A percentile compares a stretch with the other conserved stretches of the same genome.
These are phyloP conservation scores for Cyclotella baltica DNA, from an alignment of 108 stramenopile genomes.

Conservation along the genomic window DNA sequence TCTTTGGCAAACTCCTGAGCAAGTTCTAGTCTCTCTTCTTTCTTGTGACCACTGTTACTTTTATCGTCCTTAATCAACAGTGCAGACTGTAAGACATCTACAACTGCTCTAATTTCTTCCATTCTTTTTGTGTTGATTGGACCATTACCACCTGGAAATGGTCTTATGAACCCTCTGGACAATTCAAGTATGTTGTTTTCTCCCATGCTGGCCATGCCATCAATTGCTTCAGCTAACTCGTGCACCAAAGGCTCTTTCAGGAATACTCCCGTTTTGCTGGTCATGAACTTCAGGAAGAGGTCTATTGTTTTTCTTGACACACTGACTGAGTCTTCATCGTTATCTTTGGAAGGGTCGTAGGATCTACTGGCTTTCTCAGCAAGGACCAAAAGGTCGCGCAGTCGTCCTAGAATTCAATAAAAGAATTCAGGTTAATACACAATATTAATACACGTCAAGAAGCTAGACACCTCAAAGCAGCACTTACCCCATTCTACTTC, in stretches of 20 bases:
- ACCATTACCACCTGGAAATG: constrained; percentile 84
- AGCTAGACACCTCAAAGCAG: neutral
- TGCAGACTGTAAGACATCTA: constrained; percentile 77
- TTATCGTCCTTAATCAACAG: constrained; percentile 37
- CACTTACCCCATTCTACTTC: constrained; percentile 45
- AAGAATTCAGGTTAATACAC: constrained; percentile 1
- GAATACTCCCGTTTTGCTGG: constrained; percentile 82
- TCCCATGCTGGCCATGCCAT: constrained; percentile 88
- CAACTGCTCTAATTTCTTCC: constrained; percentile 70
- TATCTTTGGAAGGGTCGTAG: constrained; percentile 71
- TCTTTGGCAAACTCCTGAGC: constrained; percentile 67
- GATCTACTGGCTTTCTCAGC: constrained; percentile 78
- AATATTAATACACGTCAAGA: constrained; percentile 53
- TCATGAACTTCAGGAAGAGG: constrained; percentile 82
- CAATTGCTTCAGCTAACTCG: constrained; percentile 85
- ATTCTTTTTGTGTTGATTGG: constrained; percentile 82
- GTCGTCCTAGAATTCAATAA: constrained; percentile 54
- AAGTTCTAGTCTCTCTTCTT: constrained; percentile 62
- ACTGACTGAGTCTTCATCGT: constrained; percentile 55
- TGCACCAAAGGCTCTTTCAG: constrained; percentile 85
- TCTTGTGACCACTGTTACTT: constrained; percentile 13
- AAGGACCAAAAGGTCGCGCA: constrained; percentile 73
- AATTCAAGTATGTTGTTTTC: constrained; percentile 71
- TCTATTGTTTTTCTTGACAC: constrained; percentile 82
- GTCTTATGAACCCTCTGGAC: constrained; percentile 69